phyloP scores from a whole-genome alignment of 257 asterid species.

The Ilex aquifolium region DNA sequence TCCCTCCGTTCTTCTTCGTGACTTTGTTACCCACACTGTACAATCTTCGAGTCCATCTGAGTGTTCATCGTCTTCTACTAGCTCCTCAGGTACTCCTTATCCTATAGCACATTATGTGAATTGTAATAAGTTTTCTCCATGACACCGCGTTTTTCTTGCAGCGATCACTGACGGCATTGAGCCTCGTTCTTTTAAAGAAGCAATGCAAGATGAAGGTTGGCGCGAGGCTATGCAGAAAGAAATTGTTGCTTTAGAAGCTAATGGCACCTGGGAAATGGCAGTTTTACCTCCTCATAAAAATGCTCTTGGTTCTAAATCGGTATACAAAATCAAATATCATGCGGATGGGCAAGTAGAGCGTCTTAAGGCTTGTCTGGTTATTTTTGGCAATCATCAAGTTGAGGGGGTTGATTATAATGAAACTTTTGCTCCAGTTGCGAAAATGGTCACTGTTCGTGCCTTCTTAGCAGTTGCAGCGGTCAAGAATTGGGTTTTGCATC shows the following conservation, averaged over 20 bases:
- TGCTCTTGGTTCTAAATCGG: not conserved
- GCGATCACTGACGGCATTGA: not conserved
- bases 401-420: too few relatives aligned
- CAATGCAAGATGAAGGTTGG: not conserved
- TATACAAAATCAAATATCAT: too few relatives aligned
- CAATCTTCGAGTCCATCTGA: not conserved
- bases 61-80: not conserved
- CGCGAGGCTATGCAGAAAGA: not conserved
- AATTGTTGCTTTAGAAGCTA: not conserved
- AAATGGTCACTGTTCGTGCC: too few relatives aligned
- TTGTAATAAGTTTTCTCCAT: conserved; percentile 2
- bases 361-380: not conserved
- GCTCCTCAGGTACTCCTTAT: conserved; percentile 9
- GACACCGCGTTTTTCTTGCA: conserved; percentile 1
- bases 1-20: not conserved
- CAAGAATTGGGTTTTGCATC: too few relatives aligned
- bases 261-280: not conserved
- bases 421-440: too few relatives aligned
- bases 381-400: not conserved
- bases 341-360: not conserved
- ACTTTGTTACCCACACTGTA: not conserved
- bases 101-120: conserved; percentile 1
- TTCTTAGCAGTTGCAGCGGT: too few relatives aligned
- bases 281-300: not conserved
- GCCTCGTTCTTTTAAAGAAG: not conserved